A percentile compares a stretch with the other conserved stretches of the same genome.
phyloP scores from a whole-genome alignment of 768 basidiomycete species.

The Sistotremastrum suecicum region DNA sequence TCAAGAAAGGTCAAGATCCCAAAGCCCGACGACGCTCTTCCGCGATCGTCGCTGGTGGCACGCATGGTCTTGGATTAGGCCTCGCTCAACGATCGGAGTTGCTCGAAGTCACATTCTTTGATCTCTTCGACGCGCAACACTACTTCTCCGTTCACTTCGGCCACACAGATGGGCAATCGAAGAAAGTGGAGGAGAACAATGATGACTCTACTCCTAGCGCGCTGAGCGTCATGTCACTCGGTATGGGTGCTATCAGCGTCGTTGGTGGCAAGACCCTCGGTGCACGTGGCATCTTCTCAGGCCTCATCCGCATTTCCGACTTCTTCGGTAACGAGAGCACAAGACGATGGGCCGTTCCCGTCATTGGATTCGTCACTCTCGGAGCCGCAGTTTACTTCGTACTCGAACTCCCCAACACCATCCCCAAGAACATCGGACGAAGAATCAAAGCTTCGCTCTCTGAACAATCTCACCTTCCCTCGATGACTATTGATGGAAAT shows the following conservation, averaged over 20 bases:
- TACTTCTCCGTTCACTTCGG: constrained; percentile 63
- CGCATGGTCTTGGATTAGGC: constrained; percentile 70
- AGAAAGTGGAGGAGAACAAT: constrained; percentile 16
- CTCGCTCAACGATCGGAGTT: constrained; percentile 66
- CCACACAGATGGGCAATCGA: constrained; percentile 19
- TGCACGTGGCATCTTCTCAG: constrained; percentile 62
- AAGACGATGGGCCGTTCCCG: constrained; percentile 78
- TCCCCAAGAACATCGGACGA: constrained; percentile 83
- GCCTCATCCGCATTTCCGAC: constrained; percentile 59
- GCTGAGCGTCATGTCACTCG: constrained; percentile 58
- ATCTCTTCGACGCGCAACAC: constrained; percentile 78
- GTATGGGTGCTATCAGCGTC: constrained; percentile 80
- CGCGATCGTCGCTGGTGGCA: constrained; percentile 60
- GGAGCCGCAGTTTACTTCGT: constrained; percentile 72
- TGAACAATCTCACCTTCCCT: constrained; percentile 25
- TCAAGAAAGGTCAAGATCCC: constrained; percentile 10
- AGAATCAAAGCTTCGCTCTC: constrained; percentile 57
- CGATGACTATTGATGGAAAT: constrained; percentile 17
- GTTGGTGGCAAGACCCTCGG: constrained; percentile 76
- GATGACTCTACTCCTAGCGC: constrained; percentile 41
- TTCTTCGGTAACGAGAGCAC: constrained; percentile 67
- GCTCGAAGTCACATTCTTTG: constrained; percentile 65
- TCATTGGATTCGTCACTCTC: constrained; percentile 61
- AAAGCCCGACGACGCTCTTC: constrained; percentile 9
- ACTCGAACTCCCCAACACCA: constrained; percentile 73